These are phyloP conservation scores for Lippia alba DNA, from an alignment of 305 asterid species.

Conservation along the genomic window DNA sequence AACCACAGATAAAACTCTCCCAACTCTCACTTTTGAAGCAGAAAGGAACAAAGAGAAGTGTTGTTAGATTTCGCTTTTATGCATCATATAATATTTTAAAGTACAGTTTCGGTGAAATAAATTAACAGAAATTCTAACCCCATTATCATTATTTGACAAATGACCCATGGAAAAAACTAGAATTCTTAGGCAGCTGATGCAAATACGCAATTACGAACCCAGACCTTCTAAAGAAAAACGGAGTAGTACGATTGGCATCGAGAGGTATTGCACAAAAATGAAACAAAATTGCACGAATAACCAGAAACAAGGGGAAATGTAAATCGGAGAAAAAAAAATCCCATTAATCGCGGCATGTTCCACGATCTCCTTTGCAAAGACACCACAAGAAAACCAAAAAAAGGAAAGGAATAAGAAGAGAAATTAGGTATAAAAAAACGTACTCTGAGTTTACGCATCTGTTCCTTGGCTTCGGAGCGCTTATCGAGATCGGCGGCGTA, in stretches of 20 bases:
- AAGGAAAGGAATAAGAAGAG: neutral
- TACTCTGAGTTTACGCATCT: slow-evolving; percentile 65
- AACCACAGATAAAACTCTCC: too few relatives aligned
- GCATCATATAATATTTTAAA: too few relatives aligned
- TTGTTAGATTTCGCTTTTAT: slow-evolving; percentile 20
- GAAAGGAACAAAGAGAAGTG: slow-evolving; percentile 30
- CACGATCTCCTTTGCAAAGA: neutral
- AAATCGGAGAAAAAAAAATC: slow-evolving; percentile 9
- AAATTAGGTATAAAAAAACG: slow-evolving; percentile 25
- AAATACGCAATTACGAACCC: neutral
- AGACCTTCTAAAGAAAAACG: neutral
- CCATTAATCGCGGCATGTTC: neutral
- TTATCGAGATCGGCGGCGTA: slow-evolving; percentile 71
- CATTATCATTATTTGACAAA: neutral
- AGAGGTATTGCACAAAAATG: neutral
- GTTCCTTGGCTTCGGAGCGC: slow-evolving; percentile 70
- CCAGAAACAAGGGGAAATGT: neutral
- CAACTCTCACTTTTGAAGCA: slow-evolving; percentile 26
- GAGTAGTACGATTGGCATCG: slow-evolving; percentile 23
- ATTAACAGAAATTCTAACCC: neutral
- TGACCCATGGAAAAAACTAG: slow-evolving; percentile 8
- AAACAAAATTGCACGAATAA: neutral
- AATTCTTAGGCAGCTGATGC: neutral
- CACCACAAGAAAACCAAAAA: slow-evolving; percentile 13
- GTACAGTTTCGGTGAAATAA: neutral